Base-by-base conservation (phyloP, 805 yeast genomes). In the Cyberlindnera bimundalis region DNA sequence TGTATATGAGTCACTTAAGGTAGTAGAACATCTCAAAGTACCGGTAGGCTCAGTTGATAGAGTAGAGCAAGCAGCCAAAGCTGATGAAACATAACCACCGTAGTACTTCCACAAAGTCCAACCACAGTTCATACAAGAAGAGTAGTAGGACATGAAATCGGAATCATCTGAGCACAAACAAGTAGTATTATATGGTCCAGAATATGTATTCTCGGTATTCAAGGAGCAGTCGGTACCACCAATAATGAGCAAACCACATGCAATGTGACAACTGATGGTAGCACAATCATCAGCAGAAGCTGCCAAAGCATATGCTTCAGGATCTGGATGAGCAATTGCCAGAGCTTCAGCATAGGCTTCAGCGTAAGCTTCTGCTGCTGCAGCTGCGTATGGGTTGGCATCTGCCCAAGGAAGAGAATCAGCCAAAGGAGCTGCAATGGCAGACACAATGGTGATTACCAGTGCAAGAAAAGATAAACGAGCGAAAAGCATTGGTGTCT, bases 1-100 rank as follows among this genome's bases (percentile, higher is more conserved):
- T 20, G 40, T 25, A 25, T 42, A 48, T 20, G 21, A 20, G 39
- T 21, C 48, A 35, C 45, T 32, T 53, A 29, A 52, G 45, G 50
- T 40, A 38, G 43, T 55, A 21, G 24, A 21, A 21, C 32, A 29
- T 16, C 32, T 29, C 12, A 29, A 12, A 7, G 32, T 29, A 29
- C 32, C 32, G 9, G 32, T 29, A 16, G 32, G 32, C 21, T 29
- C 32, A 29, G 32, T 29, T 7, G 32, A 29, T 14, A 29, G n/a
- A 29, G 32, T 29, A 7, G 19, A 16, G 17, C 32, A 29, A 12
- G 32, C 32, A 5, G 32, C 19, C 32, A 29, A 16, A 12, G 32
- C 32, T 16, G 20, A 16, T 6, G 32, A 16, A 35, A 38, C 28
- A 35, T 37, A 43, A 14, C 33, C 30, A 8, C 38, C 37, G 28